Percentiles rank a stretch among this genome's conserved stretches.
These are phyloP conservation scores for Ochetophila trinervis DNA, from an alignment of 306 rosid genomes.

Conservation along the genomic window DNA sequence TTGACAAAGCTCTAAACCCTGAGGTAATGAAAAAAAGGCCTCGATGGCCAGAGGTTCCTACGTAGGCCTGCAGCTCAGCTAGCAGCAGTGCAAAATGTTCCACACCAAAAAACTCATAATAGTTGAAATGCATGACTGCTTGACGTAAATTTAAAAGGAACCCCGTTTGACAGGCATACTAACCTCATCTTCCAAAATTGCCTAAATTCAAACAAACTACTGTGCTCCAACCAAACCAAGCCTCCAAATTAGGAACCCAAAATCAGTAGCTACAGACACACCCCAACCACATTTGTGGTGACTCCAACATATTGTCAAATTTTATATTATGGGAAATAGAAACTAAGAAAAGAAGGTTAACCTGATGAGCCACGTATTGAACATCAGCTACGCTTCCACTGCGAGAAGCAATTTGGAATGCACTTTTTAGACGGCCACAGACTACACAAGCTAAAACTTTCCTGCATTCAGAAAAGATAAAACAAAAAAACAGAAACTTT, in stretches of 20 bases:
- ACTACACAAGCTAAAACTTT: conserved; percentile 98
- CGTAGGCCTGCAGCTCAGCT: conserved; percentile 1
- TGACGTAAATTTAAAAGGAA: background rate
- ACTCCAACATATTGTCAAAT: background rate
- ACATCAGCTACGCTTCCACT: conserved; percentile 99
- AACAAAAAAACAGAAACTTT: conserved; percentile 17
- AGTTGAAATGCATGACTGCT: background rate
- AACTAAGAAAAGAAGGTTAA: conserved; percentile 28
- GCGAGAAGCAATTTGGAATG: conserved; percentile 96
- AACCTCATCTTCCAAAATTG: background rate
- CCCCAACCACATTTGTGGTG: background rate
- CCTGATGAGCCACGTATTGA: conserved; percentile 99
- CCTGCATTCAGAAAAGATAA: conserved; percentile 48
- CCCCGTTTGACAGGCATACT: background rate
- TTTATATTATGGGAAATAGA: background rate
- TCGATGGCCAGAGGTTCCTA: background rate
- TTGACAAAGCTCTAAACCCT: background rate
- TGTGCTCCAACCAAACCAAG: too few species aligned
- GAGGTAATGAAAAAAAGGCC: background rate
- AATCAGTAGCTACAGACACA: background rate
- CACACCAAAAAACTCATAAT: background rate
- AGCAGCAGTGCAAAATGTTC: background rate
- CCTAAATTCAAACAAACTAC: too few species aligned
- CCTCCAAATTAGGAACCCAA: background rate
- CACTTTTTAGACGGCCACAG: conserved; percentile 97